phyloP scores from a whole-genome alignment of 352 stramenopile species.

The Pythium volutum region DNA sequence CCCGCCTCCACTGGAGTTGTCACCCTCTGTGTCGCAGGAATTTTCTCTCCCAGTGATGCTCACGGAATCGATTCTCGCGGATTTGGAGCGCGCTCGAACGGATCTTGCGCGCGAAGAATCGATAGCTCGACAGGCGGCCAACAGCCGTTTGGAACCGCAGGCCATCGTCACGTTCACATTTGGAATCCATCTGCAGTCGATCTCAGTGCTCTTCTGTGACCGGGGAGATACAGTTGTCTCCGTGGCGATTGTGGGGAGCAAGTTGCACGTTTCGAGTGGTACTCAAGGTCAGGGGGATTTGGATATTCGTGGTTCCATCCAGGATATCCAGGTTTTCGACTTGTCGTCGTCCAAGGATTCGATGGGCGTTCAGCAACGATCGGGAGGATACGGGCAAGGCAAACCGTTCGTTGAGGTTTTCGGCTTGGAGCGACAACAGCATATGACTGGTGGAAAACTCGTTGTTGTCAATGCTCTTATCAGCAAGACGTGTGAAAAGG shows the following conservation, averaged over 20 bases:
- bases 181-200: constrained; percentile 55
- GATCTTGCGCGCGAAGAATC: constrained; percentile 33
- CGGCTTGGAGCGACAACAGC: constrained; percentile 33
- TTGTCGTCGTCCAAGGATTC: constrained; percentile 35
- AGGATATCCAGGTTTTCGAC: constrained; percentile 74
- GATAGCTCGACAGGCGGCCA: background rate
- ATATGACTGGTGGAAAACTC: constrained; percentile 25
- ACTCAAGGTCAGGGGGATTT: constrained; percentile 22
- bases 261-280: constrained; percentile 15
- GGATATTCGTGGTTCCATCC: constrained; percentile 44
- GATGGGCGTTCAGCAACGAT: background rate
- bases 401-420: constrained; percentile 53
- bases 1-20: constrained; percentile 56
- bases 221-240: constrained; percentile 62
- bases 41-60: constrained; percentile 70
- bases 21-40: constrained; percentile 58
- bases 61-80: constrained; percentile 74
- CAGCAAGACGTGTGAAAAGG: constrained; percentile 13
- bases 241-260: constrained; percentile 43
- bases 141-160: background rate
- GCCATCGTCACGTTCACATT: constrained; percentile 33
- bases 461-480: constrained; percentile 47
- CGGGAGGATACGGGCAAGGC: constrained; percentile 8
- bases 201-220: constrained; percentile 79
- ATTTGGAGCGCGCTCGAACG: constrained; percentile 77